Evolutionary conservation across 768 basidiomycete genomes (phyloP), one percentile per base, ranked within the genome.

Genomic region (Mycena vitilis): DNA sequence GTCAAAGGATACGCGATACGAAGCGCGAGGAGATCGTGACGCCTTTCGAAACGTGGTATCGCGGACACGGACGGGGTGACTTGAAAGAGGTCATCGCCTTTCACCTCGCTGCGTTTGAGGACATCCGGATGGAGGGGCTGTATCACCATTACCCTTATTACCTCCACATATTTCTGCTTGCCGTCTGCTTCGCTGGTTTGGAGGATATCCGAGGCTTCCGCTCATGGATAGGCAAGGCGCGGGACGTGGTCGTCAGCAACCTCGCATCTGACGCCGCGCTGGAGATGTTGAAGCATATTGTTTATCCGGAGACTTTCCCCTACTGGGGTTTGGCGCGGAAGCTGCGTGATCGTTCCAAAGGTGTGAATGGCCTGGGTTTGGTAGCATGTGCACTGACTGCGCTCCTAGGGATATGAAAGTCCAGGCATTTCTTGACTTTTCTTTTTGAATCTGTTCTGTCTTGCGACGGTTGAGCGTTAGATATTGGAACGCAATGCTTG

Each of bases 151-250:
- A 59, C 45, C 53, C 59, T 16, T 71, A 71, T 36, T 57, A 34
- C 18, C 55, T 63, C 45, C 71, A 71, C 56, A 16, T 68, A 9
- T 38, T 47, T 25, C 11, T 34, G 23, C 71, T 71, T 23, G 67
- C 71, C 12, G 45, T 60, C 6, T 71, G 67, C 34, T 71, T 61
- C 22, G 71, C 71, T 20, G 71, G 64, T 40, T 16, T 63, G 18
- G 60, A 65, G 52, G 71, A 71, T 42, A 54, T 60, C 5, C 59
- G 63, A 23, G 45, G 61, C 18, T 72, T 72, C 23, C 54, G 71
- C 16, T 40, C 48, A 49, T 72, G 71, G 71, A 66, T 72, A 45
- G 67, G 64, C 37, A 68, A 60, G 63, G 64, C 67, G 37, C 59
- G 71, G 48, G 71, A 68, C 16, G 60, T 63, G 25, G 71, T 64